Evolutionary conservation across 2,329 filamentous ascomycete genomes (phyloP), one percentile per base, ranked within the genome.

Genomic region (Neofusicoccum sp.): DNA sequence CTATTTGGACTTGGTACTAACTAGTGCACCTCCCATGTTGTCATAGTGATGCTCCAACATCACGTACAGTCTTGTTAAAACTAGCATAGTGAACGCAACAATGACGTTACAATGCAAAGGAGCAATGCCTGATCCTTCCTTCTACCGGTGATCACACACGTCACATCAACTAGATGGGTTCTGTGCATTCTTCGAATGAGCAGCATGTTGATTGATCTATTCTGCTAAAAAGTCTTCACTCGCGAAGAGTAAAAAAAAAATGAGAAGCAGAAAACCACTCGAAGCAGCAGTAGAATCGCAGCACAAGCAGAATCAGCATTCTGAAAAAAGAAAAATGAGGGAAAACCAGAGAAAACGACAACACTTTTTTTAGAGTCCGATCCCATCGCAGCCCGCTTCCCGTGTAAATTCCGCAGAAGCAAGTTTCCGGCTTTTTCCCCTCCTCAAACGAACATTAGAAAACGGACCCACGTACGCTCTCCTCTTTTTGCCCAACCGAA

Each of bases 311-410:
- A 39, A 41, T 43, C 37, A 45, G 29, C 11, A 31, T 43, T 28
- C 14, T 44, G 22, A 16, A 33, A 50, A 52, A 43, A 36, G 44
- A 37, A 41, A 43, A 29, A 16, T 39, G 50, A n/a, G 29, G n/a
- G n/a, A 56, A 6, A 36, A 37, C 6, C 34, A 56, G 14, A 28
- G 37, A 39, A 22, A 33, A 44, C 41, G 28, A 47, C 56, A 47
- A 37, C 29, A 59, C 41, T 45, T 54, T 54, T 62, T 62, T 62
- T 62, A 62, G 48, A 36, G 54, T 62, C 59, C 59, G 59, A 62
- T 62, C 54, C 54, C 37, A 58, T 58, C 31, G 54, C 54, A 58
- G 54, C 54, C 54, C 54, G 14, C 41, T 44, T 44, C 6, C 9
- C 41, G 14, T 45, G 36, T 43, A 56, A 45, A 36, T 45, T 45